A percentile compares a stretch with the other conserved stretches of the same genome.
Conservation (phyloP, 2,329 filamentous ascomycete species). For the Talaromyces atroroseus region DNA sequence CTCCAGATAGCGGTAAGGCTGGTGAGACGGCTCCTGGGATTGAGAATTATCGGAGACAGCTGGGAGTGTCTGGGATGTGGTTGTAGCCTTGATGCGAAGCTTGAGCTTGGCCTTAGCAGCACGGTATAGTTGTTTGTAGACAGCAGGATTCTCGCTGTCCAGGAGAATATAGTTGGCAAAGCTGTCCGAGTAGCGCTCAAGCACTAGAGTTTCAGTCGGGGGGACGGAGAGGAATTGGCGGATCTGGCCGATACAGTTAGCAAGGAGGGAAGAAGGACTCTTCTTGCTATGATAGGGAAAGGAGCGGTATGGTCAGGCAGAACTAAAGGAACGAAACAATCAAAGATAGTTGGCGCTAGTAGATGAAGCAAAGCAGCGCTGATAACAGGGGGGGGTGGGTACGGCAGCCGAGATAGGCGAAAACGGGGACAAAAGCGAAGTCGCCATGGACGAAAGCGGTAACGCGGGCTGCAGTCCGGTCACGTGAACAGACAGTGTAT, state of each 20-base stretch:
- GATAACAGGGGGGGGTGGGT: slow-evolving; percentile 7
- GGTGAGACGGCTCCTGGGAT: slow-evolving; percentile 17
- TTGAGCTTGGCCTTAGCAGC: slow-evolving; percentile 98
- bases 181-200: slow-evolving; percentile 95
- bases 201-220: slow-evolving; percentile 56
- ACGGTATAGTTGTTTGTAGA: slow-evolving; percentile 95
- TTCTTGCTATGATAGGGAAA: no score
- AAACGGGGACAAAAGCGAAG: slow-evolving; percentile 20
- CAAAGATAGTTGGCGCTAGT: background rate
- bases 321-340: background rate
- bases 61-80: slow-evolving; percentile 21
- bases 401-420: background rate
- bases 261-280: background rate
- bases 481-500: background rate
- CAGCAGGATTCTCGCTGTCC: slow-evolving; percentile 67
- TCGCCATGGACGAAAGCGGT: slow-evolving; percentile 19
- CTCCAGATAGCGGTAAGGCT: slow-evolving; percentile 37
- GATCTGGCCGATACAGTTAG: slow-evolving; percentile 50
- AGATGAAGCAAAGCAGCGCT: slow-evolving; percentile 17
- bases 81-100: slow-evolving; percentile 75
- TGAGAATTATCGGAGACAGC: slow-evolving; percentile 4
- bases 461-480: background rate
- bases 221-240: slow-evolving; percentile 63
- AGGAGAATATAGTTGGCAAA: slow-evolving; percentile 74
- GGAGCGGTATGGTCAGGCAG: no score